Evolutionary conservation across 2,329 filamentous ascomycete genomes (phyloP), one percentile per base, ranked within the genome.

Genomic region (Xylaria digitata): DNA sequence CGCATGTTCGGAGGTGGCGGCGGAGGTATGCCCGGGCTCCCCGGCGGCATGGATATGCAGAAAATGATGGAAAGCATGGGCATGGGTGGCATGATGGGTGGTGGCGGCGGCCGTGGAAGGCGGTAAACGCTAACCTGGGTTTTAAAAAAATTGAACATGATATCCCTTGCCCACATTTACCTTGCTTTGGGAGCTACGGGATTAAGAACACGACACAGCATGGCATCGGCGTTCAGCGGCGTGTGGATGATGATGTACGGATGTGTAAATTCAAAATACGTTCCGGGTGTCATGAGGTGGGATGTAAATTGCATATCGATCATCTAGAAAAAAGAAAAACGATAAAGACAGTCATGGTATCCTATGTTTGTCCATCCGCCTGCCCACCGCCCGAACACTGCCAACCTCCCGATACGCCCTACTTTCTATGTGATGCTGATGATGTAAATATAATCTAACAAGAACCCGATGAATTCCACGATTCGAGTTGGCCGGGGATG

Each of bases 1-100:
- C 95, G 96, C 85, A 96, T 97, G 92, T 87, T 97, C 72, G 91
- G 91, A 3, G 90, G 89, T 0, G 89, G 88, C 26, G 87, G 85
- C 1, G 90, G 88, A 19, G 70, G 68, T 26, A 68, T 70, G 69
- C 67, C 64, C 0, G 88, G 87, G 0, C 89, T 94, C 84, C 90
- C 90, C 69, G 89, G 90, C 32, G 86, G 91, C 66, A 87, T 90
- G 81, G 90, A 91, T 69, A 91, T 96, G 88, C 89, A 90, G 77
- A 90, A 91, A 72, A 93, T 96, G 92, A 86, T 92, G 91, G 83
- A 86, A 78, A 87, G 89, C 75, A 89, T 90, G 87, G 86, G 86
- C 26, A 88, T 90, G 85, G 86, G 86, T 7, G 84, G 85, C 1
- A 84, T 86, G 79, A 82, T 82, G 59, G 85, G 37, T 6, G 80